Evolutionary conservation across 139 green algal genomes (phyloP).

Genomic region (Tetradesmus obliquus): DNA sequence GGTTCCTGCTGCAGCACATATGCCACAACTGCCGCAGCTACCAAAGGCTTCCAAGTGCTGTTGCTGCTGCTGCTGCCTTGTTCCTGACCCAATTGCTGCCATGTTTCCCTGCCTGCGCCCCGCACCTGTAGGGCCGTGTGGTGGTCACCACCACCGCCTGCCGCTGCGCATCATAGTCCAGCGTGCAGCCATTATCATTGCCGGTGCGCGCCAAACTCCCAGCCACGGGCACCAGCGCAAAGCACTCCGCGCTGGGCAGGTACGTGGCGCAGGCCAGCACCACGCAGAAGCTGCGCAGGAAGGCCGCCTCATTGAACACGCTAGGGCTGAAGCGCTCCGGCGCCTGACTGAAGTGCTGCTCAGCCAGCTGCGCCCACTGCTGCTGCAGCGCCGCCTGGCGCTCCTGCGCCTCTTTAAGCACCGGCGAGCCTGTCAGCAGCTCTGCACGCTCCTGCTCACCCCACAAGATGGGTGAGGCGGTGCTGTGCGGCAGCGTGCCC

Average conservation of each 20-base stretch:
- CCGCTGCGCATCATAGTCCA: constrained; percentile 83
- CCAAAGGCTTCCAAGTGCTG: not conserved
- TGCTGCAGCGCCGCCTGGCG: constrained; percentile 61
- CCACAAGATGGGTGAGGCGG: constrained; percentile 72
- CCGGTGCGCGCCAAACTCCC: constrained; percentile 64
- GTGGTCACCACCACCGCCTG: constrained; percentile 73
- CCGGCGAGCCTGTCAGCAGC: constrained; percentile 45
- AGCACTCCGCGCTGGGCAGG: constrained; percentile 87
- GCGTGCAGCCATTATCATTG: constrained; percentile 63
- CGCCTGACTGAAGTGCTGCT: constrained; percentile 43
- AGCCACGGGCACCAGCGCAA: constrained; percentile 90
- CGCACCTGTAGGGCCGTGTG: constrained; percentile 61
- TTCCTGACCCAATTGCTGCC: not conserved
- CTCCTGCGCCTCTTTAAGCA: constrained; percentile 57
- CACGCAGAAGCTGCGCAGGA: constrained; percentile 84
- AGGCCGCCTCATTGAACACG: constrained; percentile 67
- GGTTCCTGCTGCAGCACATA: not conserved
- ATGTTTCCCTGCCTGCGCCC: not conserved
- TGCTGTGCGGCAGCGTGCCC: constrained; percentile 63
- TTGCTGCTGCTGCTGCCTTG: not conserved
- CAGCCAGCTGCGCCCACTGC: constrained; percentile 72
- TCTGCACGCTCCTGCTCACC: constrained; percentile 49
- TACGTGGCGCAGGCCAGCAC: constrained; percentile 84
- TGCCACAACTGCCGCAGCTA: not conserved
- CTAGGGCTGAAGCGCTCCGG: constrained; percentile 52